Conservation (phyloP, 192 early-diverging fungal genomes). For the Rhizophagus prolifer region DNA sequence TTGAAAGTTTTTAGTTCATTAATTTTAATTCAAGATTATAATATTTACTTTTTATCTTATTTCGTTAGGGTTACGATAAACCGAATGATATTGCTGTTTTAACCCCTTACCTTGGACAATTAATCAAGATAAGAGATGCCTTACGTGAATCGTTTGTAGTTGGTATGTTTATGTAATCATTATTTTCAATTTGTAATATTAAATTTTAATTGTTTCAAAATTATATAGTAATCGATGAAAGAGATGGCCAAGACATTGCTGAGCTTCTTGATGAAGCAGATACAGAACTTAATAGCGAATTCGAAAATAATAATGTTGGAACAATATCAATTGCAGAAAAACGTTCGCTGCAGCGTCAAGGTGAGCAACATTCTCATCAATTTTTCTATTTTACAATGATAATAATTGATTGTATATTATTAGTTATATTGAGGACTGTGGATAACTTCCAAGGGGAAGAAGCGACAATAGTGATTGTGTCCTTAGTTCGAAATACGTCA, state of each 20-base stretch:
- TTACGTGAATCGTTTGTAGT: constrained; percentile 34
- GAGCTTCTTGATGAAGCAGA: background rate
- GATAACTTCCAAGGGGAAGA: constrained; percentile 53
- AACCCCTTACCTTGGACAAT: constrained; percentile 55
- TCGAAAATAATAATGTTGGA: background rate
- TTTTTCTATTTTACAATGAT: background rate
- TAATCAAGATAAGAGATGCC: constrained; percentile 41
- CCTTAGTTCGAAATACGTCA: constrained; percentile 40
- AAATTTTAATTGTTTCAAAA: constrained; percentile 25
- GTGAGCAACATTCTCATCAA: background rate
- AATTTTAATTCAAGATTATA: background rate
- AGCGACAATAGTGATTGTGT: constrained; percentile 44
- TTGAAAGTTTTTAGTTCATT: background rate
- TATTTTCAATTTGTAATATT: constrained; percentile 6
- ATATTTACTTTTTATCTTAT: background rate
- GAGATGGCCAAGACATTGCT: background rate
- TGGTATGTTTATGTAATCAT: constrained; percentile 17
- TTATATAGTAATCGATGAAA: constrained; percentile 24
- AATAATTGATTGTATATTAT: background rate
- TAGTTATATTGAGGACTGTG: constrained; percentile 42
- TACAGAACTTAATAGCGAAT: background rate
- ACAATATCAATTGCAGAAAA: background rate
- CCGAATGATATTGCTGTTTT: constrained; percentile 53
- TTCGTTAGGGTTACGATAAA: constrained; percentile 40
- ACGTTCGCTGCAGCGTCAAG: background rate